Base-by-base conservation (phyloP, 257 asterid genomes). In the Solanum corneliomulleri region DNA sequence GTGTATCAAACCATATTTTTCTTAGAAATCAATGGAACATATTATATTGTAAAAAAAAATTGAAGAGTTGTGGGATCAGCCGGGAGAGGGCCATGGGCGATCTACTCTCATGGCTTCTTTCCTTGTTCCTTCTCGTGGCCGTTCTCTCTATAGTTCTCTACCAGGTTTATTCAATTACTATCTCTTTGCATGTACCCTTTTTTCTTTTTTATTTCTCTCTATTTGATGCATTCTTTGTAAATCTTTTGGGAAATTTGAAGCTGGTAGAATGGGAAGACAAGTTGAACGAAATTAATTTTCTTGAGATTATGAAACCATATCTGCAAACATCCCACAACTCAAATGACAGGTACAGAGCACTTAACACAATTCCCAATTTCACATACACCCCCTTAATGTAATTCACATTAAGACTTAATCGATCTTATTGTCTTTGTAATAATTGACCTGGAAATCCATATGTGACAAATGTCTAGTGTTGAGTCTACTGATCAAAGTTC, bases 81-180 rank as follows among this genome's bases (percentile, higher is more conserved):
- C 10, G 25, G 9, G 84, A 45, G 47, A 47, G 58, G 10, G n/a
- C n/a, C 62, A 96, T 95, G 96, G 94, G 93, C 72, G 98, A 93
- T 82, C 89, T 92, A 47, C 92, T 91, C 90, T 91, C 93, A 21
- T 96, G 98, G 99, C 88, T 96, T 64, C 92, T 94, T 56, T 94
- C 94, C 95, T 94, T 96, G 93, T 92, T 96, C 93, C 78, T 92
- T 9, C 93, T 92, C 82, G 87, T 96, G 70, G 92, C 91, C 56
- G 93, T 95, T 78, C 93, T 95, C 78, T 89, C 92, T 88, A 88
- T 92, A 90, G 89, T 96, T 37, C 92, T 96, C 87, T 95, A 87
- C 92, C 98, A 96, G 99, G 98, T 96, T 71, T 15, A 86, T 49
- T 15, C 60, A 49, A 49, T 49, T 15, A 52, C 23, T 52, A 47